These are phyloP conservation scores for Cynara cardunculus DNA, from an alignment of 129 eudicot species.

Conservation along the genomic window DNA sequence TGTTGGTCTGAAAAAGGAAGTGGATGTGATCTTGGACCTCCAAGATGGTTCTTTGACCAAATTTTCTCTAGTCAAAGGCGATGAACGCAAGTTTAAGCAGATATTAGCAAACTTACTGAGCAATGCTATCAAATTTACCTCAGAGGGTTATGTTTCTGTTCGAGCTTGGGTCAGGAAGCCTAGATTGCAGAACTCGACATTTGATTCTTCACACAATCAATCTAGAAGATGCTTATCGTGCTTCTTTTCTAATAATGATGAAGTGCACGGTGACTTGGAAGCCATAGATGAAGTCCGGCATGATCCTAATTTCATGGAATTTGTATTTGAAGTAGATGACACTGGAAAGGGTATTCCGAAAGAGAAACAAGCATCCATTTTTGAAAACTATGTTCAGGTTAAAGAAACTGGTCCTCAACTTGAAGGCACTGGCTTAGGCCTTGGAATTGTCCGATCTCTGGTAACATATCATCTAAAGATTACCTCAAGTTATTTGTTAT, in stretches of 20 bases:
- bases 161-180: constrained; percentile 54
- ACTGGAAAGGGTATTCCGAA: constrained; percentile 87
- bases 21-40: constrained; percentile 64
- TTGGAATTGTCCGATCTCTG: constrained; percentile 81
- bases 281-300: constrained; percentile 9
- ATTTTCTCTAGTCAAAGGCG: constrained; percentile 64
- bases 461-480: constrained; percentile 27
- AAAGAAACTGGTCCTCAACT: constrained; percentile 39
- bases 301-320: constrained; percentile 58
- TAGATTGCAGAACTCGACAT: constrained; percentile 16
- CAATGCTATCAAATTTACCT: constrained; percentile 80
- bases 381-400: constrained; percentile 84
- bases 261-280: constrained; percentile 8
- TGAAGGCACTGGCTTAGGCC: constrained; percentile 85
- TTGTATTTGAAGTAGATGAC: constrained; percentile 68
- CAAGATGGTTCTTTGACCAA: constrained; percentile 46
- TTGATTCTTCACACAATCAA: constrained; percentile 19
- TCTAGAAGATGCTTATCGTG: constrained; percentile 29
- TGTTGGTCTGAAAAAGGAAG: constrained; percentile 58
- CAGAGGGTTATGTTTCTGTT: constrained; percentile 64
- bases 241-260: constrained; percentile 16
- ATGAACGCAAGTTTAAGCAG: constrained; percentile 57
- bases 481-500: not conserved
- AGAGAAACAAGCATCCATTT: constrained; percentile 58
- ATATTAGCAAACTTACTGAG: constrained; percentile 68